Base-by-base conservation (phyloP, 805 yeast genomes). In the Wickerhamomyces ciferrii region DNA sequence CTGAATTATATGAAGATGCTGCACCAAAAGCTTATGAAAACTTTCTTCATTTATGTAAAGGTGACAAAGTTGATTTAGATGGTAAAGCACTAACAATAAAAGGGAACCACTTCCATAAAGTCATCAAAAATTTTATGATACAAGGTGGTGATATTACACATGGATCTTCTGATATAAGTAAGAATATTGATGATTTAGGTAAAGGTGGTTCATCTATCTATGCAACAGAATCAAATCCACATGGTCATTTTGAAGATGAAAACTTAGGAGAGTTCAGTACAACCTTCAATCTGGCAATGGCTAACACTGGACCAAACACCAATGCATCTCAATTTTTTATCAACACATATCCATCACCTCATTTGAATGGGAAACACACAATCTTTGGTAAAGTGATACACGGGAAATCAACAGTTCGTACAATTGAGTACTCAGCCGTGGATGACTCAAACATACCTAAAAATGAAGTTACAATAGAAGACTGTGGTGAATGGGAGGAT, bases 271-370 rank as follows among this genome's bases (percentile, higher is more conserved):
- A 66, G 21, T 53, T 62, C 37, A 79, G 74, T 43, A 63, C 64
- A 2, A 71, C 82, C 1, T 76, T 76, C 52, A 61, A 76, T 49
- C 60, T 81, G 10, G 84, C 87, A 31, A 78, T 84, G 85, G 87
- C 88, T 3, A 83, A 81, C 53, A 62, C 69, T 18, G 84, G 82
- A 5, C 55, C 65, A 20, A 55, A 75, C 46, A 62, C 82, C 13
- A 83, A 83, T 52, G 71, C 76, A 19, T 77, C 87, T 0, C 91
- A 84, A 58, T 85, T 86, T 58, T 86, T 86, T 58, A 82, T 87
- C 39, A 78, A 83, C 11, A 82, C 90, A 1, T 76, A 71, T 44
- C 77, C 88, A 2, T 76, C 83, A 9, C 84, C 88, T 1, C 96
- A 89, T 63, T 66, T 90, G 48, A 78, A 75, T 39, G 87, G 88